Evolutionary conservation across 805 yeast species (phyloP).

Genomic region (Metschnikowia reukaufii): DNA sequence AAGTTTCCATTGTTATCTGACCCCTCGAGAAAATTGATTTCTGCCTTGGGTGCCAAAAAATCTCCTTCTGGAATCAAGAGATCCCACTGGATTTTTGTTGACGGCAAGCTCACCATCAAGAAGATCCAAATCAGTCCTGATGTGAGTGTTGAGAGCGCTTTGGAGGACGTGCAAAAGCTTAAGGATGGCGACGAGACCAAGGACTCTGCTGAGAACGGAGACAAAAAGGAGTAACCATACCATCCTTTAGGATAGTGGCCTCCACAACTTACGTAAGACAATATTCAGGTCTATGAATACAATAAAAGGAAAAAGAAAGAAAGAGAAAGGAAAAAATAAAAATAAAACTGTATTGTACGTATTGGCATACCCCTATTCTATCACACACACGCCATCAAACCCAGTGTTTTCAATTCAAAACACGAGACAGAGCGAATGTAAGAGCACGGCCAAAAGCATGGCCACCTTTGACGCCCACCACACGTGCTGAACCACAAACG

Average conservation of each 20-base stretch:
- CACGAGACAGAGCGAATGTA: constrained; percentile 24
- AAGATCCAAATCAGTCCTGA: constrained; percentile 54
- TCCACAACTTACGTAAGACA: too few relatives aligned
- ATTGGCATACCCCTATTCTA: too few relatives aligned
- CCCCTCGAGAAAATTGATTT: constrained; percentile 67
- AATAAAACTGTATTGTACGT: too few relatives aligned
- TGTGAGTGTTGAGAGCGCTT: constrained; percentile 57
- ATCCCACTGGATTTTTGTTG: constrained; percentile 88
- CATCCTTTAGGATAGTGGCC: too few relatives aligned
- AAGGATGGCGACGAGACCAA: constrained; percentile 22
- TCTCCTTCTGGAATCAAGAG: constrained; percentile 73
- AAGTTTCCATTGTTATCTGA: constrained; percentile 77
- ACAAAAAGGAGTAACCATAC: too few relatives aligned
- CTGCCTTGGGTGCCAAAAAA: constrained; percentile 80
- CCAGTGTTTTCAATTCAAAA: neutral
- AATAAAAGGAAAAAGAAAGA: neutral
- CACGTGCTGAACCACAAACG: constrained; percentile 82
- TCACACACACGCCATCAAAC: too few relatives aligned
- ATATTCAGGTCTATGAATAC: neutral
- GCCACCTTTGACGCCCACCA: constrained; percentile 89
- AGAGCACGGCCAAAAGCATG: constrained; percentile 31
- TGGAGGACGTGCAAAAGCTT: constrained; percentile 51
- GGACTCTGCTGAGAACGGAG: neutral
- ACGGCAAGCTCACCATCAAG: constrained; percentile 63
- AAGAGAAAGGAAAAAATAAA: neutral